Base-by-base conservation (phyloP, 2,329 filamentous ascomycete species). In the Fusarium circinatum region DNA sequence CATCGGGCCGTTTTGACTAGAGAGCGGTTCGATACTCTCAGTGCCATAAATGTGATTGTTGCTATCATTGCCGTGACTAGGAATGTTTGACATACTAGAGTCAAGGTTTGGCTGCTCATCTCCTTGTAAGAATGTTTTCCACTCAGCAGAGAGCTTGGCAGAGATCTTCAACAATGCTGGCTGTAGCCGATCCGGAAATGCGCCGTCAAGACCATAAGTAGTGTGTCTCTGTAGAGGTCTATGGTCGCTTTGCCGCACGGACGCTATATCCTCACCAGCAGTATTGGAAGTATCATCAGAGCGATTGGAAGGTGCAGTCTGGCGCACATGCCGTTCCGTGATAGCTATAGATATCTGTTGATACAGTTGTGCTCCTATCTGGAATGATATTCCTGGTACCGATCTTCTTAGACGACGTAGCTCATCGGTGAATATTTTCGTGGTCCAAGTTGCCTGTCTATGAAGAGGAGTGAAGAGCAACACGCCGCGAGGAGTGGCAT, bases 71-170 rank as follows among this genome's bases (percentile, higher is more conserved):
- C 38, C 18, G 13, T 39, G 10, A 20, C 38, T 22, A 39, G 10
- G 11, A 13, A 13, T 3, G 11, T 39, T 39, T 22, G 6, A 1
- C 11, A 22, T 39, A 22, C 0, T 39, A 12, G 7, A 12, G 18
- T 13, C 12, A 39, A 12, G 11, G 7, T 39, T 13, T 39, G 11
- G 18, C 10, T 39, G 11, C 18, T 20, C 6, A 39, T 39, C 18
- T 39, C 22, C 12, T 13, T 12, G 7, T 22, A 20, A 22, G 38
- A 39, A 39, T 12, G 10, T 18, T 0, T 39, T 10, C 36, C 20
- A 41, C 38, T 41, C 2, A 41, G 38, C 38, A 13, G 38, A 41
- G 20, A 41, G 20, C 13, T 14, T 22, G 38, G 38, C 38, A 3
- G 13, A 41, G 2, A 41, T 41, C 6, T 41, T 41, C 7, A 41